phyloP scores from a whole-genome alignment of 2,329 filamentous ascomycete genomes.

The Fusarium hostae region DNA sequence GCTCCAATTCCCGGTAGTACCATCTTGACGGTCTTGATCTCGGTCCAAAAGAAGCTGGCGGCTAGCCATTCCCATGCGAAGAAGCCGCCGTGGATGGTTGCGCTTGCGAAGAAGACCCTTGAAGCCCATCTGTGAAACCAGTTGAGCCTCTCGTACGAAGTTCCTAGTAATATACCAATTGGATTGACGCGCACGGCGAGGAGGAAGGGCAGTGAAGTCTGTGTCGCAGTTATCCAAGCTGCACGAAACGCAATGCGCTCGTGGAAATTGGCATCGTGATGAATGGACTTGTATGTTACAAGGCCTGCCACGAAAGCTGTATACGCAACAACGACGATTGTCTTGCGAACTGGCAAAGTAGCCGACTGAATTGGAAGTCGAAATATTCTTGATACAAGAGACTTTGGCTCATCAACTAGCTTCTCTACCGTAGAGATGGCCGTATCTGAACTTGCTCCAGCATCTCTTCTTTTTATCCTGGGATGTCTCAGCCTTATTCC shows the following conservation, averaged over 20 bases:
- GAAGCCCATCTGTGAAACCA: slow-evolving; percentile 44
- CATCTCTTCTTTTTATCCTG: slow-evolving; percentile 34
- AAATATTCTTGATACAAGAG: slow-evolving; percentile 2
- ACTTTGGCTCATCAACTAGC: slow-evolving; percentile 26
- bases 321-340: slow-evolving; percentile 26
- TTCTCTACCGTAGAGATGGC: slow-evolving; percentile 30
- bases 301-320: slow-evolving; percentile 38
- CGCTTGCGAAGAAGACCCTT: slow-evolving; percentile 38
- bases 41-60: slow-evolving; percentile 42
- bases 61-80: slow-evolving; percentile 40
- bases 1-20: slow-evolving; percentile 43
- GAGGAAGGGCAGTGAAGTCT: slow-evolving; percentile 40
- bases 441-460: slow-evolving; percentile 20
- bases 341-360: slow-evolving; percentile 32
- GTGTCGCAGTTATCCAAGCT: slow-evolving; percentile 42
- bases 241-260: slow-evolving; percentile 44
- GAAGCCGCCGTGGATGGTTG: slow-evolving; percentile 42
- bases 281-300: slow-evolving; percentile 41
- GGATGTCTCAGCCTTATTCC: not conserved
- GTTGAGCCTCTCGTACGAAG: slow-evolving; percentile 44
- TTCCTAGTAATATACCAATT: slow-evolving; percentile 37
- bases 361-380: slow-evolving; percentile 25
- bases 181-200: slow-evolving; percentile 41
- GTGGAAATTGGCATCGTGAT: slow-evolving; percentile 42
- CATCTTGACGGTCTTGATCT: slow-evolving; percentile 42